Base-by-base conservation (phyloP, 768 basidiomycete species). In the Cystofilobasidium bisporidii region DNA sequence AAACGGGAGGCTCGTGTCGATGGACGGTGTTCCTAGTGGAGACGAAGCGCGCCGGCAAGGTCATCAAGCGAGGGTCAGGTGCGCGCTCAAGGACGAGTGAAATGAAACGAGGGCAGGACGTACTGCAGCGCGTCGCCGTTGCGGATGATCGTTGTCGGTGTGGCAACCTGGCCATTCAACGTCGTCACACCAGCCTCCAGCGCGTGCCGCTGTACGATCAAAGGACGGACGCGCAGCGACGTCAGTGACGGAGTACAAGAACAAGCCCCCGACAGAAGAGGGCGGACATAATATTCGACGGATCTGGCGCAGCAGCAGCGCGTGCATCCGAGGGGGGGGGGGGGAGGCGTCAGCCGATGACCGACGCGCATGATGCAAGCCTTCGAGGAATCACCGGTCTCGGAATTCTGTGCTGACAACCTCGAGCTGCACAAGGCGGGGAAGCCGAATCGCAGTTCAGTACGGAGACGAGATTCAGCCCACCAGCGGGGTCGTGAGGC, bases 1-100 rank as follows among this genome's bases (percentile, higher is more conserved):
- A 86, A 4, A 99, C 87, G 3, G 96, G 91, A 8, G 96, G 96
- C 77, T 99, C 96, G 75, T 99, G 96, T n/a, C 91, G 82, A 77
- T 93, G 91, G 18, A 93, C 90, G 18, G 93, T 82, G 73, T 97
- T 96, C 74, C 91, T 93, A 59, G 18, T 24, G 22, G 36, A 1
- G 28, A 36, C 32, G 26, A 40, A 43, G 40, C 41, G 43, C 15
- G 0, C 6, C 12, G 36, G 5, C 36, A 36, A n/a, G n/a, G n/a
- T n/a, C n/a, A n/a, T n/a, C n/a, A n/a, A n/a, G 9, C 10, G n/a
- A 22, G 15, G 26, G 6, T 12, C 32, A 32, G 32, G 40, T 22
- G 26, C 24, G 10, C 9, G 40, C 40, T 17, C 47, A 18, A 20
- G 4, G 18, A 32, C 14, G 67, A 56, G 74, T 30, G 70, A 32